These are phyloP conservation scores for Sporodiniella umbellata DNA, from an alignment of 371 early-diverging fungal genomes.

Conservation along the genomic window DNA sequence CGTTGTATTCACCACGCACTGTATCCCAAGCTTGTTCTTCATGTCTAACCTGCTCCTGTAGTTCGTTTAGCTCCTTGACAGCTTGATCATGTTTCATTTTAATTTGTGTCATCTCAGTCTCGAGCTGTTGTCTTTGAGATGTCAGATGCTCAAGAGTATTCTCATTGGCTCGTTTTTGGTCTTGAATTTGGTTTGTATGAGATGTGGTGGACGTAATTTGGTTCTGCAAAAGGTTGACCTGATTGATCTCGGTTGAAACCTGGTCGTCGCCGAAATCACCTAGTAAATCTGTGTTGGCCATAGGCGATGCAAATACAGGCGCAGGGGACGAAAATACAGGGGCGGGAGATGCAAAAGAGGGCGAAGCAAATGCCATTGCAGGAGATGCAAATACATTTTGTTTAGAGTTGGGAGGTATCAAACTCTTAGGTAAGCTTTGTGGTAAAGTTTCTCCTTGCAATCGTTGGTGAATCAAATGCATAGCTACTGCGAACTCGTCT, in stretches of 20 bases:
- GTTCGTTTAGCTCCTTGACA: constrained; percentile 28
- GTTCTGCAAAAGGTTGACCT: constrained; percentile 39
- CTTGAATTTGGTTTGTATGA: constrained; percentile 15
- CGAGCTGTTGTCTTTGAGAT: constrained; percentile 33
- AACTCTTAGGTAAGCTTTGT: constrained; percentile 47
- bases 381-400: constrained; percentile 7
- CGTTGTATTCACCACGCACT: constrained; percentile 27
- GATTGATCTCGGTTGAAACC: constrained; percentile 39
- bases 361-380: constrained; percentile 5
- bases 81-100: constrained; percentile 31
- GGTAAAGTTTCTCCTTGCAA: constrained; percentile 81
- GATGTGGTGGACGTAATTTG: constrained; percentile 26
- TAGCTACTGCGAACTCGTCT: constrained; percentile 91
- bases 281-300: constrained; percentile 25
- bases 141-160: constrained; percentile 26
- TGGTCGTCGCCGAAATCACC: constrained; percentile 44
- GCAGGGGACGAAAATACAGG: constrained; percentile 10
- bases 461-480: constrained; percentile 85
- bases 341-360: background rate
- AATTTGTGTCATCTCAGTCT: constrained; percentile 26
- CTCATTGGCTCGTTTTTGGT: constrained; percentile 25
- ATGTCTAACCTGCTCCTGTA: constrained; percentile 26
- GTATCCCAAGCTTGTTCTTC: constrained; percentile 37
- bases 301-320: constrained; percentile 8
- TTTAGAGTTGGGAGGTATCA: constrained; percentile 19